Evolutionary conservation across 306 rosid genomes (phyloP), one percentile per base, ranked within the genome.

Genomic region (Clitoria ternatea): DNA sequence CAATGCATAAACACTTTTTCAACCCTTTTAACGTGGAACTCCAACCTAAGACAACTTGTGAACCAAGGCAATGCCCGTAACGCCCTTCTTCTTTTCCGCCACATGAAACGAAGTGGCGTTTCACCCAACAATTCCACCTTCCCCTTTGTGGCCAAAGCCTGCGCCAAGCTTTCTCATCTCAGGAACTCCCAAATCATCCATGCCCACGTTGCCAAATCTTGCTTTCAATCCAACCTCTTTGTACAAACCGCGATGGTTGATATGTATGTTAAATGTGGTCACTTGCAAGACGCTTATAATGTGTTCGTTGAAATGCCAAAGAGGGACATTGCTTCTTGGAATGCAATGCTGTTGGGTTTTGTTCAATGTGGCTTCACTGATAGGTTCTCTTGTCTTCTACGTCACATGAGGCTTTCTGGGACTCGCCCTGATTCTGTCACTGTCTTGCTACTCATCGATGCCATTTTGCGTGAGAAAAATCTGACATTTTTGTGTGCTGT

Each of bases 291-390:
- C 10, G 96, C 96, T 0, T 59, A 62, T 73, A 53, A 55, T 3
- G 36, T 85, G 64, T 89, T 89, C 50, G 87, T 61, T 53, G 77
- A 62, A 78, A 85, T 85, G 85, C 82, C 85, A 2, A 32, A 5
- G 1, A 87, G 85, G 73, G 90, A 87, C 45, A 44, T 74, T 37
- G 77, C 89, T 69, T 71, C 89, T 37, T 89, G 92, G 87, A 89
- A 89, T 39, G 79, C 85, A 5, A 87, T 89, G 84, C 76, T 89
- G 24, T 12, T 67, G 32, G 96, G 90, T 8, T 89, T 87, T 55
- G 74, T 80, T 61, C 89, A 78, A 2, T 67, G 35, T 1, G 84
- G 85, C 20, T 72, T 30, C 27, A 35, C 72, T 14, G 83, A 83
- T 40, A 61, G 72, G 64, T 67, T 80, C 45, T 75, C 81, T 1